phyloP scores from a whole-genome alignment of 345 rosid genomes.

The Eutrema yunnanense region DNA sequence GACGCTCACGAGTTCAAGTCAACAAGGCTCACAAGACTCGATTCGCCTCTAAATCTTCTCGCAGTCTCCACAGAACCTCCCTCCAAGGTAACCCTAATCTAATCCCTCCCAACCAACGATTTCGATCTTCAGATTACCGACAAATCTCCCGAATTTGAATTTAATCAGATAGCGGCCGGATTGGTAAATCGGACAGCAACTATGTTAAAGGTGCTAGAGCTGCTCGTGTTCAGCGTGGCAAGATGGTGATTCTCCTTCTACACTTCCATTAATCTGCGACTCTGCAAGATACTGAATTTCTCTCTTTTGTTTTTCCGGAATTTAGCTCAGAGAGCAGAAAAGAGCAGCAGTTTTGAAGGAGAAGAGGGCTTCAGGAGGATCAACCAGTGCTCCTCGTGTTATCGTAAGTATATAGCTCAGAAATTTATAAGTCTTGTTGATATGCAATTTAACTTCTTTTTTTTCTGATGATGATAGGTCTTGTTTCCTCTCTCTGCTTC shows the following conservation, averaged over 20 bases:
- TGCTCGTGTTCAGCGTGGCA: slow-evolving; percentile 69
- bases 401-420: slow-evolving; percentile 44
- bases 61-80: slow-evolving; percentile 67
- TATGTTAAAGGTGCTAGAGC: slow-evolving; percentile 57
- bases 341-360: slow-evolving; percentile 67
- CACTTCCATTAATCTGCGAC: background rate
- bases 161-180: slow-evolving; percentile 49
- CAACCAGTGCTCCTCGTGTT: slow-evolving; percentile 61
- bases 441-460: background rate
- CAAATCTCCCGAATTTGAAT: background rate
- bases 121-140: background rate
- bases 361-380: slow-evolving; percentile 64
- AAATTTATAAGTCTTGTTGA: background rate
- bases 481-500: slow-evolving; percentile 77
- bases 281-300: background rate
- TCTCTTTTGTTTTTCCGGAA: background rate
- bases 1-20: slow-evolving; percentile 68
- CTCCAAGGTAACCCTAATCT: slow-evolving; percentile 39
- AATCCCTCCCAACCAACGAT: background rate
- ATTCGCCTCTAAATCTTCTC: slow-evolving; percentile 70
- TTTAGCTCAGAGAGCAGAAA: slow-evolving; percentile 77
- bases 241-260: slow-evolving; percentile 49
- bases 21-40: slow-evolving; percentile 87
- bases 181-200: slow-evolving; percentile 58
- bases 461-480: slow-evolving; percentile 41